These are phyloP conservation scores for Geosiphon pyriformis DNA, from an alignment of 192 early-diverging fungal genomes.

Conservation along the genomic window DNA sequence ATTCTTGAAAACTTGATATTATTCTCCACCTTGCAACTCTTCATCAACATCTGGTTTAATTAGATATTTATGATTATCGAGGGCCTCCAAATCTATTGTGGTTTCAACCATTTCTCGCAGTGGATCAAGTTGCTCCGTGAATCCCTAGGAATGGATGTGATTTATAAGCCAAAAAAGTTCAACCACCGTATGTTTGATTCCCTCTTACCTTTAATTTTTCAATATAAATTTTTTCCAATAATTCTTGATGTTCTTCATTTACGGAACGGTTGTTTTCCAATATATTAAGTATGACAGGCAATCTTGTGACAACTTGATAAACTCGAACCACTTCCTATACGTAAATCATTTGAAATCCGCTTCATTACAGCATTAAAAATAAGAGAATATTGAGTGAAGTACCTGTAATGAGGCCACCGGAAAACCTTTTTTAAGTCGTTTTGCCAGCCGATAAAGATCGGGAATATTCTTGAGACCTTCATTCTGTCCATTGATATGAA, in stretches of 20 bases:
- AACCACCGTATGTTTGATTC: not conserved
- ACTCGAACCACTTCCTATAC: slow-evolving; percentile 77
- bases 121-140: slow-evolving; percentile 51
- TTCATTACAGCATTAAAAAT: too few relatives aligned
- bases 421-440: slow-evolving; percentile 74
- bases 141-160: slow-evolving; percentile 30
- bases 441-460: slow-evolving; percentile 84
- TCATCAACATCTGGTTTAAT: slow-evolving; percentile 84
- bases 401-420: slow-evolving; percentile 69
- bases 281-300: slow-evolving; percentile 59
- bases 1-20: slow-evolving; percentile 10
- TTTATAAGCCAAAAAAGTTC: not conserved
- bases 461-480: slow-evolving; percentile 78
- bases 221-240: slow-evolving; percentile 53
- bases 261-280: slow-evolving; percentile 43
- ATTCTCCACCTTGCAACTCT: slow-evolving; percentile 58
- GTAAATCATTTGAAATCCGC: too few relatives aligned
- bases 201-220: slow-evolving; percentile 38
- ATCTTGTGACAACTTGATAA: slow-evolving; percentile 75
- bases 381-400: too few relatives aligned
- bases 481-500: slow-evolving; percentile 47
- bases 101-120: slow-evolving; percentile 83
- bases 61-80: slow-evolving; percentile 80
- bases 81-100: slow-evolving; percentile 80
- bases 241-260: slow-evolving; percentile 34